Percentiles rank a stretch among this genome's conserved stretches.
Evolutionary conservation across 1,284 basidiomycete genomes (phyloP).

Genomic region (Mycena citricolor): DNA sequence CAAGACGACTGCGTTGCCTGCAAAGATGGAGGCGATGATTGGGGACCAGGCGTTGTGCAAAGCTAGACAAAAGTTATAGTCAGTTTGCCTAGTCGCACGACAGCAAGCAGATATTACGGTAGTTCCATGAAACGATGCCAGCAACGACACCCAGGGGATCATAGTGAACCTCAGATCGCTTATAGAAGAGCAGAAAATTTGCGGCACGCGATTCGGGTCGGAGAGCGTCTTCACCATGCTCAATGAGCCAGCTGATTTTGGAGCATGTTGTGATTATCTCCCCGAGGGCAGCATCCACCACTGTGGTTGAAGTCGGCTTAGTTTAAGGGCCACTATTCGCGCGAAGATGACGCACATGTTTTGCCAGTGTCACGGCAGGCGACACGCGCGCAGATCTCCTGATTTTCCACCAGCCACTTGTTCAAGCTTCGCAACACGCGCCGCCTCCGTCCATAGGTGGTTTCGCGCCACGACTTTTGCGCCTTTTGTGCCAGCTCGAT

Average conservation of each 20-base stretch:
- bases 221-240: constrained; percentile 76
- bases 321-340: constrained; percentile 4
- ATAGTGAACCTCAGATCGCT: constrained; percentile 80
- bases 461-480: constrained; percentile 70
- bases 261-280: constrained; percentile 88
- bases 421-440: constrained; percentile 83
- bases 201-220: constrained; percentile 69
- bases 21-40: constrained; percentile 85
- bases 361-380: constrained; percentile 96
- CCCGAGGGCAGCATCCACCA: constrained; percentile 86
- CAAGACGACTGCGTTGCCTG: constrained; percentile 88
- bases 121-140: constrained; percentile 94
- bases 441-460: constrained; percentile 75
- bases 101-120: constrained; percentile 53
- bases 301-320: constrained; percentile 39
- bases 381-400: constrained; percentile 84
- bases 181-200: constrained; percentile 84
- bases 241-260: constrained; percentile 86
- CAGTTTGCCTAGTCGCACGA: constrained; percentile 3
- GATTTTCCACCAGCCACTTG: constrained; percentile 88
- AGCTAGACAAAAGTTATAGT: constrained; percentile 44
- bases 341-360: constrained; percentile 64
- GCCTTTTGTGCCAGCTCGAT: constrained; percentile 67
- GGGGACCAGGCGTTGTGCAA: constrained; percentile 94
- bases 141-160: constrained; percentile 94